Conservation (phyloP, 1,284 basidiomycete species). For the Rhodotorula sp. region DNA sequence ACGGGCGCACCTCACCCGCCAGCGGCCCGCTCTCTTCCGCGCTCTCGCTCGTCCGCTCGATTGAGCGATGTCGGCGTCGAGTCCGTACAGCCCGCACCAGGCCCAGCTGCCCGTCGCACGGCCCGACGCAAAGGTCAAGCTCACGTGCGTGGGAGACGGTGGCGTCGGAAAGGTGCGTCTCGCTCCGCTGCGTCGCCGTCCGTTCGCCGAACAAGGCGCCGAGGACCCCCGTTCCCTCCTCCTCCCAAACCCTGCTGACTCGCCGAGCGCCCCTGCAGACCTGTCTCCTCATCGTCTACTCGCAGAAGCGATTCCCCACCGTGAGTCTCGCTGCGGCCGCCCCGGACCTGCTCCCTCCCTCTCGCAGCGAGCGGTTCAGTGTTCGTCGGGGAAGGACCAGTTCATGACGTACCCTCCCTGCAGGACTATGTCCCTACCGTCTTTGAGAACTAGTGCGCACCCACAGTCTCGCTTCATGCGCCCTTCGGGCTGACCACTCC, state of each 20-base stretch:
- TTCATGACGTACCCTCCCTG: neutral
- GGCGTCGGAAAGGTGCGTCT: slow-evolving; percentile 73
- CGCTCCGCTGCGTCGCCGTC: slow-evolving; percentile 22
- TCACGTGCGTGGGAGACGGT: slow-evolving; percentile 78
- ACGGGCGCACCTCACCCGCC: neutral
- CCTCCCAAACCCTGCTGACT: neutral
- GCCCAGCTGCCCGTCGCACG: slow-evolving; percentile 12
- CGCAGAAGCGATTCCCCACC: slow-evolving; percentile 91
- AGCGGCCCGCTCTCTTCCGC: neutral
- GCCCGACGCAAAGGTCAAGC: slow-evolving; percentile 56
- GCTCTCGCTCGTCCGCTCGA: slow-evolving; percentile 1
- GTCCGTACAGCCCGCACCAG: neutral
- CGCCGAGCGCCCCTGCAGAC: slow-evolving; percentile 55
- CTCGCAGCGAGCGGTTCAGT: neutral
- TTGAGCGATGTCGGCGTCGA: neutral
- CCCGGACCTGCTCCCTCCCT: neutral
- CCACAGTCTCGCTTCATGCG: too few relatives aligned
- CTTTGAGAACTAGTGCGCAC: slow-evolving; percentile 66
- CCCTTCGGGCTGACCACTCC: neutral
- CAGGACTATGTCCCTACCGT: slow-evolving; percentile 91
- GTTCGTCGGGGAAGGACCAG: too few relatives aligned
- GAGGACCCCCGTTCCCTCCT: neutral
- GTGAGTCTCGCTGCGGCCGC: slow-evolving; percentile 54
- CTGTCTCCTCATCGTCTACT: slow-evolving; percentile 80
- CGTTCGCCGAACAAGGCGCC: neutral